Conservation (phyloP, 257 asterid genomes). For the Leonotis leonurus region DNA sequence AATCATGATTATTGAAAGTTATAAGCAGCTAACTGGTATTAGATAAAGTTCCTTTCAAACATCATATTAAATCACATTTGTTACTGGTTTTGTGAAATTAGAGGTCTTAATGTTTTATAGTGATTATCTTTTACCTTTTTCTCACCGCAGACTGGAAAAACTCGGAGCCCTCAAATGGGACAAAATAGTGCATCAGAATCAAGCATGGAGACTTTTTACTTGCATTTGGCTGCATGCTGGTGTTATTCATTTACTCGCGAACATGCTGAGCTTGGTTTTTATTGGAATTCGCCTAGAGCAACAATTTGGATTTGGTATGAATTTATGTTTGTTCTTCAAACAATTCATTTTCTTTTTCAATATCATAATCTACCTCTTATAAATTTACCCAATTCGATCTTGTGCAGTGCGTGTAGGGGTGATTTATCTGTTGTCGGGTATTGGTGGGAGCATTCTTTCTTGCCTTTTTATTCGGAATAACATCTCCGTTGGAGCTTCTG, state of each 20-base stretch:
- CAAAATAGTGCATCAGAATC: constrained; percentile 55
- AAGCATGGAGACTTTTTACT: constrained; percentile 81
- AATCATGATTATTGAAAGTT: no score
- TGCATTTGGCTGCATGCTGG: constrained; percentile 96
- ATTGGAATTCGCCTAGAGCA: constrained; percentile 89
- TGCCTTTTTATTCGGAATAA: constrained; percentile 61
- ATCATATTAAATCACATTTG: not conserved
- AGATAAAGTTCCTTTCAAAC: not conserved
- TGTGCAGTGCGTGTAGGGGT: constrained; percentile 71
- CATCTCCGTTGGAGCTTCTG: constrained; percentile 94
- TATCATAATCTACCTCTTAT: not conserved
- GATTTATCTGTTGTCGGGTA: constrained; percentile 70
- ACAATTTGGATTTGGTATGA: constrained; percentile 80
- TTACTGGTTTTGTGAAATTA: not conserved
- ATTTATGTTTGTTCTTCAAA: not conserved
- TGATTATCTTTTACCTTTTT: not conserved
- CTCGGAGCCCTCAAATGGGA: constrained; percentile 77
- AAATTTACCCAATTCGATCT: constrained; percentile 10
- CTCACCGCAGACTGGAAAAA: constrained; percentile 54
- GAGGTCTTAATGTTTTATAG: not conserved
- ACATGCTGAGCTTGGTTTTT: constrained; percentile 79
- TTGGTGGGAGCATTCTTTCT: constrained; percentile 84
- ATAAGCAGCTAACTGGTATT: not conserved
- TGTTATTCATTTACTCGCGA: constrained; percentile 70
- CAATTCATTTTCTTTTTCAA: not conserved